Percentiles rank a stretch among this genome's conserved stretches.
These are phyloP conservation scores for Gastrodia elata DNA, from an alignment of 106 monocot genomes.

Conservation along the genomic window DNA sequence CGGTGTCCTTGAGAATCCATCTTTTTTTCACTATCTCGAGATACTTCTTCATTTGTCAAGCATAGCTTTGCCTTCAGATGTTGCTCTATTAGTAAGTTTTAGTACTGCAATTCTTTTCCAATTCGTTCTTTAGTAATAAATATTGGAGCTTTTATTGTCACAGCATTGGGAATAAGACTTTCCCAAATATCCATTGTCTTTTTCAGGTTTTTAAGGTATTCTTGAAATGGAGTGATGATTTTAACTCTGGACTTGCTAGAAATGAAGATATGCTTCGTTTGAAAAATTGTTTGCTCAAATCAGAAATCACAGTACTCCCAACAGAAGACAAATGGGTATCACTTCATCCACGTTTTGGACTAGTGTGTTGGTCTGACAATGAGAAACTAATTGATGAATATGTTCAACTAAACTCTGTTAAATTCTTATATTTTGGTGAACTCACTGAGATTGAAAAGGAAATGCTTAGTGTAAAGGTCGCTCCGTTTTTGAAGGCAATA, in stretches of 20 bases:
- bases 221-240: slow-evolving; percentile 41
- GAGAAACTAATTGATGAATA: slow-evolving; percentile 31
- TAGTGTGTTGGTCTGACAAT: slow-evolving; percentile 55
- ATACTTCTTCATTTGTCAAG: slow-evolving; percentile 33
- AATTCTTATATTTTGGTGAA: slow-evolving; percentile 42
- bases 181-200: not conserved
- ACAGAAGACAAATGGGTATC: slow-evolving; percentile 58
- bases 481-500: slow-evolving; percentile 27
- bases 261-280: slow-evolving; percentile 26
- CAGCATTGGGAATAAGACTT: not conserved
- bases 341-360: slow-evolving; percentile 40
- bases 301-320: slow-evolving; percentile 44
- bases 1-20: slow-evolving; percentile 28
- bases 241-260: slow-evolving; percentile 26
- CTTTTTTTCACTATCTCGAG: slow-evolving; percentile 24
- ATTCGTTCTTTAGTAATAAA: not conserved
- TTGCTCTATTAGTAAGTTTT: slow-evolving; percentile 30
- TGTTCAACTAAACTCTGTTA: slow-evolving; percentile 17
- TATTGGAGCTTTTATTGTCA: not conserved
- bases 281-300: slow-evolving; percentile 29
- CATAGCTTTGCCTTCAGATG: slow-evolving; percentile 30
- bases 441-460: slow-evolving; percentile 23
- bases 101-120: not conserved
- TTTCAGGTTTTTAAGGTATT: slow-evolving; percentile 44
- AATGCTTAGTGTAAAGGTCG: slow-evolving; percentile 30